Conservation (phyloP, 2,329 filamentous ascomycete species). For the Microsporum canis region DNA sequence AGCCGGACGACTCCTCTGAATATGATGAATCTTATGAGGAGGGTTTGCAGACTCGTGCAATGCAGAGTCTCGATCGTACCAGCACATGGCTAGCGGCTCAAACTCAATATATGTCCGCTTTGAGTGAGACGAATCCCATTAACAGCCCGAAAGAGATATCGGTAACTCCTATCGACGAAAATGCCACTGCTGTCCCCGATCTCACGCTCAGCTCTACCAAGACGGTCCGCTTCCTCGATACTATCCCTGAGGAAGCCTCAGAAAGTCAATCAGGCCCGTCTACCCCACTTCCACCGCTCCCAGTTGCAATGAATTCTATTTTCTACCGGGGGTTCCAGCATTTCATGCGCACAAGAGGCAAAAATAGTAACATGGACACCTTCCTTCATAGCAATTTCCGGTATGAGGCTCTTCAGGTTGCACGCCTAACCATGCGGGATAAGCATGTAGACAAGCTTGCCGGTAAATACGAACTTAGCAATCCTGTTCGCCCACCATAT, state of each 20-base stretch:
- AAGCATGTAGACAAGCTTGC: conserved; percentile 69
- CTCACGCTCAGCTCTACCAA: conserved; percentile 16
- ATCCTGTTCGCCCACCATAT: conserved; percentile 59
- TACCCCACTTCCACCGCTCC: conserved; percentile 21
- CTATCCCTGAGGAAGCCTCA: conserved; percentile 32
- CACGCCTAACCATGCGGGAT: conserved; percentile 61
- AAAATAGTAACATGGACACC: conserved; percentile 48
- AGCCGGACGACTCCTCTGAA: conserved; percentile 37
- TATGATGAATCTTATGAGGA: conserved; percentile 65
- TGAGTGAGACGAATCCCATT: conserved; percentile 45
- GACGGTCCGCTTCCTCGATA: conserved; percentile 25
- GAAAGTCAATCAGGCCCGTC: conserved; percentile 13
- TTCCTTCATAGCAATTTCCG: conserved; percentile 77
- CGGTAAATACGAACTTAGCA: conserved; percentile 71
- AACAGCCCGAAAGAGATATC: conserved; percentile 24
- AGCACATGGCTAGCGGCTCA: conserved; percentile 78
- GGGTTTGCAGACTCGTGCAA: conserved; percentile 58
- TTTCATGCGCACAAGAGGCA: conserved; percentile 45
- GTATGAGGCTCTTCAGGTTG: conserved; percentile 78
- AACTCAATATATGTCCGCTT: conserved; percentile 48
- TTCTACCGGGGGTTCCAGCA: conserved; percentile 84
- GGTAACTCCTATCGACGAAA: conserved; percentile 2
- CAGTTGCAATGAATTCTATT: conserved; percentile 57
- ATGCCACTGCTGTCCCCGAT: not conserved
- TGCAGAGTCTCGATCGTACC: conserved; percentile 72